phyloP scores from a whole-genome alignment of 768 basidiomycete genomes.

The Pleurotus salmoneostramineus region DNA sequence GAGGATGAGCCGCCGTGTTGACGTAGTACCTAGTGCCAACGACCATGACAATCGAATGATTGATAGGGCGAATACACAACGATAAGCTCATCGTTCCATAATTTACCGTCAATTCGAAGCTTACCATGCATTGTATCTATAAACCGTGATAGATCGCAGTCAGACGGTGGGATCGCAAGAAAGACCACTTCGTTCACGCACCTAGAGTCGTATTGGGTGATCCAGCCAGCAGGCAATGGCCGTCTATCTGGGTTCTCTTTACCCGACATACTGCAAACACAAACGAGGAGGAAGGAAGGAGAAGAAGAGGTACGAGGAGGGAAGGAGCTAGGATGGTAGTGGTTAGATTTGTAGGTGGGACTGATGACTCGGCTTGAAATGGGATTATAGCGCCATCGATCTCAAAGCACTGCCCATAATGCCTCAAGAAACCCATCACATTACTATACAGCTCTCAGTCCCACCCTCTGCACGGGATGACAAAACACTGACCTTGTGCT shows the following conservation, averaged over 20 bases:
- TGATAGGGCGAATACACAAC: too few relatives aligned
- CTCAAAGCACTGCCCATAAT: slow-evolving; percentile 5
- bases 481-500: neutral
- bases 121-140: slow-evolving; percentile 66
- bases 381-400: slow-evolving; percentile 9
- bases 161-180: slow-evolving; percentile 17
- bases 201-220: slow-evolving; percentile 59
- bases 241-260: slow-evolving; percentile 42
- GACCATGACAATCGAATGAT: too few relatives aligned
- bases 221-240: slow-evolving; percentile 28
- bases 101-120: too few relatives aligned
- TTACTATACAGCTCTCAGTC: neutral
- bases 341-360: neutral
- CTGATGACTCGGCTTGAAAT: slow-evolving; percentile 2
- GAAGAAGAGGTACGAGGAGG: slow-evolving; percentile 2
- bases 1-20: slow-evolving; percentile 58
- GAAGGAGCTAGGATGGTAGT: slow-evolving; percentile 10
- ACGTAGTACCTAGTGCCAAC: slow-evolving; percentile 60
- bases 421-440: neutral
- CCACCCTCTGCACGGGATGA: neutral
- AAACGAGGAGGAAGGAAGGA: too few relatives aligned
- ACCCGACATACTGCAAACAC: slow-evolving; percentile 4
- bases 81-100: too few relatives aligned
- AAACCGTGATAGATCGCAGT: slow-evolving; percentile 10
- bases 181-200: slow-evolving; percentile 30